Evolutionary conservation across 805 yeast genomes (phyloP), one percentile per base, ranked within the genome.

Genomic region (Metschnikowia baotianmanensis): DNA sequence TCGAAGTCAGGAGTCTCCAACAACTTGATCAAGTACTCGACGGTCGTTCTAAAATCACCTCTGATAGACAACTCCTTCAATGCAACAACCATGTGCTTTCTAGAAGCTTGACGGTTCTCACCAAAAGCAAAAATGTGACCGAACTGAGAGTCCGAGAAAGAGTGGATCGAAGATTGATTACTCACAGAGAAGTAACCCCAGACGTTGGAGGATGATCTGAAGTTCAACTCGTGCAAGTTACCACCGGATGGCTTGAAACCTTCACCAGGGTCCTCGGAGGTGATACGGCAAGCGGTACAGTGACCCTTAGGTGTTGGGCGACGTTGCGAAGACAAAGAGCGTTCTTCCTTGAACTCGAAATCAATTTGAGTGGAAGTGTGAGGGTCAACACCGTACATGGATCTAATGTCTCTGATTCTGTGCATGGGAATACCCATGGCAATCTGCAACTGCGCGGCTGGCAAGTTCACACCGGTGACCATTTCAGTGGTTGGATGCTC

Each of bases 401-500:
- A 70, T 65, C 99, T 81, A 58, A 93, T 95, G 62, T 93, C 99
- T 57, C 84, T 79, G 56, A 93, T 85, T 70, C 95, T 79, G 67
- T 93, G 95, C 76, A 93, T 82, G 51, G 99, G 98, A 46, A 93
- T 80, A 78, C 99, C 99, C 99, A 93, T 93, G 49, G 99, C 98
- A 67, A 93, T 87, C 71, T 93, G 99, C 53, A 93, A 79, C 72
- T 93, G 99, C 27, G 99, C 96, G 43, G 97, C 96, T 21, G 99
- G 99, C 62, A 93, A 76, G 62, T 93, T 95, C 40, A 93, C 97
- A 52, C 99, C 99, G 18, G 96, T 84, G 42, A 89, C 99, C 99
- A 93, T 93, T 72, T 93, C 99, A 29, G 99, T 93, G 32, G 99
- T 93, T 58, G 99, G 99, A 76, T 93, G 99, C 77, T 93, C 99